Evolutionary conservation across 1,139 yeast genomes (phyloP), one percentile per base, ranked within the genome.

Genomic region (Taphrina confusa): DNA sequence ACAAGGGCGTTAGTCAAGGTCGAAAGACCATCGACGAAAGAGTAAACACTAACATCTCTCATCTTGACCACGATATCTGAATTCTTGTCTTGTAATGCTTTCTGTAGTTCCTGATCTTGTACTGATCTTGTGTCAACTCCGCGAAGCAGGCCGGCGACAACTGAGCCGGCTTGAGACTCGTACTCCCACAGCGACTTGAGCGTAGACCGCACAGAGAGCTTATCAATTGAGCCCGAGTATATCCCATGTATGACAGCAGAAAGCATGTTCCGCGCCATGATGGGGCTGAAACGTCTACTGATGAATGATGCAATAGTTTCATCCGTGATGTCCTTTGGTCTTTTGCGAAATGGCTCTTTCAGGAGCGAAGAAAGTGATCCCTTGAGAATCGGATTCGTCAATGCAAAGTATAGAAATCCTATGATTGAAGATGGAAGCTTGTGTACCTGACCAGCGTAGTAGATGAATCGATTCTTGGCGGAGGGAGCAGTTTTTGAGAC

Each of bases 211-310:
- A 66, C 82, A 72, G 96, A 87, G 47, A 92, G 74, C 62, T 80
- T 76, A 9, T 78, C 69, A 2, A 83, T 78, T 71, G 91, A 95
- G 1, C 95, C 97, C 3, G 96, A 97, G 71, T 90, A 92, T 1
- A 92, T 83, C 0, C 98, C 98, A 68, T 90, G 90, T 69, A 86
- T 76, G 2, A 91, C 74, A 0, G 96, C 97, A 71, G 96, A 87
- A 16, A 86, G 73, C 12, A 92, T 73, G 61, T 87, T 83, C 55
- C 81, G 80, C 1, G 88, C 79, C 4, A 89, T 65, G 1, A 72
- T 69, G 4, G 78, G 76, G 1, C 91, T 90, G 68, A 90, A 84
- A 62, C 97, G 74, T 65, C 97, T 75, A 1, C 75, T 69, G 39
- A 91, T 72, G 68, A 90, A 88, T 1, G 79, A 74, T 51, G 81